phyloP scores from a whole-genome alignment of 2,329 filamentous ascomycete genomes.

The Helicocarpus griseus region DNA sequence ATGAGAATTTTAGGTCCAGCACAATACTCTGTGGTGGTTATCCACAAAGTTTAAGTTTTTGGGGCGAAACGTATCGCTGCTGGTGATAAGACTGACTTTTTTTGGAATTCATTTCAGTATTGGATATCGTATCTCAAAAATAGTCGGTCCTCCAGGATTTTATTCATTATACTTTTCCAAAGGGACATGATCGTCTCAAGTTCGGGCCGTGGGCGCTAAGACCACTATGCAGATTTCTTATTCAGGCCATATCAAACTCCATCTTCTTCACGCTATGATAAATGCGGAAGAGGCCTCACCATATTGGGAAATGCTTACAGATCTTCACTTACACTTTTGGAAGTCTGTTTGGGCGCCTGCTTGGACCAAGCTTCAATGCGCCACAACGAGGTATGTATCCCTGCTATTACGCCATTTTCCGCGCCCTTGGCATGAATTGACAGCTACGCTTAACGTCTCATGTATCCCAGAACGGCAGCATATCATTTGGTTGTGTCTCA shows the following conservation, averaged over 20 bases:
- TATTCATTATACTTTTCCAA: neutral
- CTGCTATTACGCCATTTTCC: constrained; percentile 1
- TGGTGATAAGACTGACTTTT: too few relatives aligned
- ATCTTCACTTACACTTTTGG: neutral
- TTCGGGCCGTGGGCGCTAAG: neutral
- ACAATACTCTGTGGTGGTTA: too few relatives aligned
- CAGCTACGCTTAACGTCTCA: constrained; percentile 13
- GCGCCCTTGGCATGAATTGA: constrained; percentile 4
- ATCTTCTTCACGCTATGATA: neutral
- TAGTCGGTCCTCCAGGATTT: too few relatives aligned
- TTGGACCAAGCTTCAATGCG: constrained; percentile 7
- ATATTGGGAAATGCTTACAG: neutral
- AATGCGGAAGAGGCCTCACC: neutral
- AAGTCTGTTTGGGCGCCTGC: neutral
- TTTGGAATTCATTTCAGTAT: too few relatives aligned
- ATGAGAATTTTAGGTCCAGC: too few relatives aligned
- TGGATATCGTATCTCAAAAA: too few relatives aligned
- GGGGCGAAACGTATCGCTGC: too few relatives aligned
- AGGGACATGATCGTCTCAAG: neutral
- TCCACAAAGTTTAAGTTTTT: too few relatives aligned
- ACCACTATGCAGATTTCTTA: neutral
- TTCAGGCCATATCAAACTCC: neutral
- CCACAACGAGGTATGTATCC: neutral
- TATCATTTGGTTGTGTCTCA: constrained; percentile 7
- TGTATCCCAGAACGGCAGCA: constrained; percentile 4